phyloP scores from a whole-genome alignment of 345 rosid genomes.

The Nephelium lappaceum region DNA sequence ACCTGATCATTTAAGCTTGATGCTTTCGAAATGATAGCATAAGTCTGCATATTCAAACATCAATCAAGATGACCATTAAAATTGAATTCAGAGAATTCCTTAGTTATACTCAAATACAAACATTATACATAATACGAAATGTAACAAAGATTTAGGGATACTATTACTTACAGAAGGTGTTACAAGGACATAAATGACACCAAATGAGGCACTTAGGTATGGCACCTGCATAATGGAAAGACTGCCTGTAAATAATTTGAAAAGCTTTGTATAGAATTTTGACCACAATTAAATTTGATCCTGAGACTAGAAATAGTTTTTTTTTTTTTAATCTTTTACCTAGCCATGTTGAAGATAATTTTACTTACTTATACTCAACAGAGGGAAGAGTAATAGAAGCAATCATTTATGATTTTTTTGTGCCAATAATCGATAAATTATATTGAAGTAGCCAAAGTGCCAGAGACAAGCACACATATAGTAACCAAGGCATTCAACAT shows the following conservation, averaged over 20 bases:
- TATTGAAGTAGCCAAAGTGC: too few relatives aligned
- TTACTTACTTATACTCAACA: background rate
- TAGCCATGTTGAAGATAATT: background rate
- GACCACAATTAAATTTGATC: background rate
- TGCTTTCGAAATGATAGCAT: conserved; percentile 55
- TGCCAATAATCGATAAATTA: too few relatives aligned
- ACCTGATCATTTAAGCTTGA: conserved; percentile 55
- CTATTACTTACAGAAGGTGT: conserved; percentile 45
- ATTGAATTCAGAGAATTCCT: background rate
- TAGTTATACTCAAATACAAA: background rate
- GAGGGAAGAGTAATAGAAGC: too few relatives aligned
- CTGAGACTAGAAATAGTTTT: background rate
- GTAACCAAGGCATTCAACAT: too few relatives aligned
- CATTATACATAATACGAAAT: background rate
- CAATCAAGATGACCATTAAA: background rate
- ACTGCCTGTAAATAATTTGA: background rate
- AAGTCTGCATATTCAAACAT: conserved; percentile 41
- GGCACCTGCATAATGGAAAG: conserved; percentile 44
- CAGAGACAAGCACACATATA: too few relatives aligned
- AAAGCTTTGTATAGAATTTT: background rate
- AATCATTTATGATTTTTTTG: too few relatives aligned
- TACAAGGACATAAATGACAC: conserved; percentile 50
- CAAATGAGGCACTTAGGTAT: conserved; percentile 55
- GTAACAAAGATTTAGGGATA: background rate
- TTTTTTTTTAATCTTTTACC: background rate